A percentile compares a stretch with the other conserved stretches of the same genome.
Conservation (phyloP, 176 grass and related monocot genomes). For the Ananas comosus region DNA sequence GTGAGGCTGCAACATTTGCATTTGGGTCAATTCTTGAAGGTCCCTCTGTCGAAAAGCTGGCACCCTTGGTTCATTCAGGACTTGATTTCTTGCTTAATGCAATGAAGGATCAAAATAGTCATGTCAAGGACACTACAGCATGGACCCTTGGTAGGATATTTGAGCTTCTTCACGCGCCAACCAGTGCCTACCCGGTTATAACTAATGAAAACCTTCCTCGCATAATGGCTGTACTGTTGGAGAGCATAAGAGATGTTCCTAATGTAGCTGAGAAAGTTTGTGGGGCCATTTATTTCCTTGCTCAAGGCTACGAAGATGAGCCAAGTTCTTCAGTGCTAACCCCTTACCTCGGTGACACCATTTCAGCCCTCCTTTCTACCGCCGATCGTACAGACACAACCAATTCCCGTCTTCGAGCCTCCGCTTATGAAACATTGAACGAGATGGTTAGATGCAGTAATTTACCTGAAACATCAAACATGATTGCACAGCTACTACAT, state of each 20-base stretch:
- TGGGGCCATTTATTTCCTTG: conserved; percentile 83
- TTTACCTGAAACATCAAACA: conserved; percentile 47
- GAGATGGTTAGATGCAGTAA: conserved; percentile 80
- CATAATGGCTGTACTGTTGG: conserved; percentile 67
- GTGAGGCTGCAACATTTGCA: conserved; percentile 83
- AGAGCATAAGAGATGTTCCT: conserved; percentile 75
- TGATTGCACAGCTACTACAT: conserved; percentile 40
- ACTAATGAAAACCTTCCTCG: conserved; percentile 63
- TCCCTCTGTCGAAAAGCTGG: conserved; percentile 66
- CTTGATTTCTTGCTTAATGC: conserved; percentile 72
- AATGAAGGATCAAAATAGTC: conserved; percentile 66
- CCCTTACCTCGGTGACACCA: conserved; percentile 64
- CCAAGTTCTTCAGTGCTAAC: conserved; percentile 54
- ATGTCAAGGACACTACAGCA: conserved; percentile 85
- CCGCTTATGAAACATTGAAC: conserved; percentile 88
- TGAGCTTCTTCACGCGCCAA: conserved; percentile 67
- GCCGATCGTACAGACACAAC: conserved; percentile 55
- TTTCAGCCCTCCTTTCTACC: conserved; percentile 65
- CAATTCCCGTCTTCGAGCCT: conserved; percentile 62
- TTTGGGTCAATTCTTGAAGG: conserved; percentile 98
- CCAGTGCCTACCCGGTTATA: conserved; percentile 58
- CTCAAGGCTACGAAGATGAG: conserved; percentile 69
- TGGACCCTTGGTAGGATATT: conserved; percentile 94
- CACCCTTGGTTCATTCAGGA: conserved; percentile 44
- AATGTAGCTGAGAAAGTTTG: conserved; percentile 86